These are phyloP conservation scores for Coleophoma crateriformis DNA, from an alignment of 2,329 filamentous ascomycete species.

Conservation along the genomic window DNA sequence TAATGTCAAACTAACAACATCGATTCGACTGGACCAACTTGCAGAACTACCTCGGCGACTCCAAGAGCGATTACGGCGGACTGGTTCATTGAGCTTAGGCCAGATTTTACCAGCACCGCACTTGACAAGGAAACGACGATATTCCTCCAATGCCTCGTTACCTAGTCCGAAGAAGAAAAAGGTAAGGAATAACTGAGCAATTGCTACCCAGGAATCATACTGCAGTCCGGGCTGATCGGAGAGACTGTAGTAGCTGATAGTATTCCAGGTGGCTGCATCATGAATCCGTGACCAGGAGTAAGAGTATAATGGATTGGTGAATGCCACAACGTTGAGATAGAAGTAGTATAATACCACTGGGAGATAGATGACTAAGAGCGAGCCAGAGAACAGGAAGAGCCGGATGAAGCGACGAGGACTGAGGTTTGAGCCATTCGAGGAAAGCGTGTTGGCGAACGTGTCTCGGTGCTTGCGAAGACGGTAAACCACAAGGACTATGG, in stretches of 20 bases:
- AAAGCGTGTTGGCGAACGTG: constrained; percentile 50
- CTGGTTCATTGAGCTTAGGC: constrained; percentile 13
- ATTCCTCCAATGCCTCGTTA: constrained; percentile 51
- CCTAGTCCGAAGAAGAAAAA: constrained; percentile 64
- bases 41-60: neutral
- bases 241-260: constrained; percentile 39
- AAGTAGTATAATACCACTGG: constrained; percentile 48
- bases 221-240: constrained; percentile 30
- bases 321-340: constrained; percentile 36
- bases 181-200: constrained; percentile 45
- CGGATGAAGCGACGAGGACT: constrained; percentile 57
- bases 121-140: constrained; percentile 24
- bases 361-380: constrained; percentile 42
- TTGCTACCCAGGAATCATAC: constrained; percentile 53
- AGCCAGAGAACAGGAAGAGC: constrained; percentile 49
- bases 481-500: constrained; percentile 44
- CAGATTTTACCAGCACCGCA: constrained; percentile 16
- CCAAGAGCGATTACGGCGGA: too few species aligned
- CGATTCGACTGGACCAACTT: constrained; percentile 11
- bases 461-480: constrained; percentile 56
- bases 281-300: constrained; percentile 52
- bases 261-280: constrained; percentile 37
- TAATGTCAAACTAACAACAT: constrained; percentile 17
- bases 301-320: constrained; percentile 25
- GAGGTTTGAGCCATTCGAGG: constrained; percentile 40